These are phyloP conservation scores for Trypanosomatidae sp. DNA, from an alignment of 208 protist genomes.

Conservation along the genomic window DNA sequence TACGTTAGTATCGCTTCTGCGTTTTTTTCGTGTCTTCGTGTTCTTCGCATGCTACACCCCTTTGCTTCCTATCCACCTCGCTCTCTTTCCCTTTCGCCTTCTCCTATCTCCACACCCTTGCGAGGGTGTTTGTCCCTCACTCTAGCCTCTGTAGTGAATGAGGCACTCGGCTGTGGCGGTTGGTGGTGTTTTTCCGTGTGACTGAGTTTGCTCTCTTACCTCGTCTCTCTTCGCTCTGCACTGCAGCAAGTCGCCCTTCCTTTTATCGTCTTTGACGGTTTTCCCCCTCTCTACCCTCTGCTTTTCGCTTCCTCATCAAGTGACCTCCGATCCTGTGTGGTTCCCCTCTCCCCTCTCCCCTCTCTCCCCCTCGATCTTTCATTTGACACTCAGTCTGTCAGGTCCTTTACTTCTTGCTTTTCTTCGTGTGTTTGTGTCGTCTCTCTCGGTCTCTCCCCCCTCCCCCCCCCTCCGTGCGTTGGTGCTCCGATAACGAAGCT, in stretches of 20 bases:
- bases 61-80: background rate
- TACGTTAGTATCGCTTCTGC: background rate
- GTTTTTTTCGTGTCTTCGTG: background rate
- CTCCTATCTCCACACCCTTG: background rate
- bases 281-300: background rate
- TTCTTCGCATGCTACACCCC: background rate
- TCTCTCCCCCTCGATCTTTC: slow-evolving; percentile 1
- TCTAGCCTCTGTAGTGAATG: background rate
- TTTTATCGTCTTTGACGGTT: background rate
- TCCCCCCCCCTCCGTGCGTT: too few species aligned
- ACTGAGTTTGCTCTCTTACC: background rate
- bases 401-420: background rate
- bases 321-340: background rate
- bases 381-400: background rate
- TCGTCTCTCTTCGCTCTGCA: too few species aligned
- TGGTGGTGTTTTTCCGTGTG: background rate
- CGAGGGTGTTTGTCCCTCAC: background rate
- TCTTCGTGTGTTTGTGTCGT: background rate
- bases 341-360: background rate
- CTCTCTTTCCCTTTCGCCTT: background rate
- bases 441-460: background rate
- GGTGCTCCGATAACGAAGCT: background rate
- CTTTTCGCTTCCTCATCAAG: background rate
- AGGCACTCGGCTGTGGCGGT: background rate
- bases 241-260: background rate